A percentile compares a stretch with the other conserved stretches of the same genome.
Evolutionary conservation across 1,284 basidiomycete species (phyloP).

Genomic region (Trametes hirsuta): DNA sequence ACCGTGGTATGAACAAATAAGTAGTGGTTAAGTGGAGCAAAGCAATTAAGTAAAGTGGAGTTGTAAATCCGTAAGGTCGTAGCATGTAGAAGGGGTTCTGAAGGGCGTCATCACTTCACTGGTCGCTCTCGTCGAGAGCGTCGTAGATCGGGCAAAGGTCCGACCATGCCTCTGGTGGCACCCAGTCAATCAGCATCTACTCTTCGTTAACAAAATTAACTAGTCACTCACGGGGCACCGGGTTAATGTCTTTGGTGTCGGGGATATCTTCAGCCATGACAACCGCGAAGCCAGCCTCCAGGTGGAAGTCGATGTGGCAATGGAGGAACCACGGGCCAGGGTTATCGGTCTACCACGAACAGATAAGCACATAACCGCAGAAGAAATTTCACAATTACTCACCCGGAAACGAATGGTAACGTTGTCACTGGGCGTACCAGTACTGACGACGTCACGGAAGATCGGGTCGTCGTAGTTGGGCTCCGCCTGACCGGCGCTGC

Average conservation of each 20-base stretch:
- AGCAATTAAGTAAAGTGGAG: background rate
- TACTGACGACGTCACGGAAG: constrained; percentile 32
- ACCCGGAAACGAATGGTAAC: constrained; percentile 35
- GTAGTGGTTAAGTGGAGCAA: background rate
- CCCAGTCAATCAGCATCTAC: background rate
- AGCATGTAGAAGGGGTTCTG: background rate
- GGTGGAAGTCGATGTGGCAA: constrained; percentile 30
- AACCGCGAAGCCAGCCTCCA: constrained; percentile 26
- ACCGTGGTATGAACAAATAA: background rate
- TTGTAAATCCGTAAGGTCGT: background rate
- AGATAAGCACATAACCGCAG: background rate
- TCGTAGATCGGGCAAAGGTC: constrained; percentile 27
- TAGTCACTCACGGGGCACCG: constrained; percentile 18
- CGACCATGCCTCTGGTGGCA: constrained; percentile 21
- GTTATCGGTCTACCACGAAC: constrained; percentile 24
- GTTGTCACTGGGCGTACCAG: constrained; percentile 28
- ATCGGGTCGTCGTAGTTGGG: constrained; percentile 46
- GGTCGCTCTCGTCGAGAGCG: constrained; percentile 15
- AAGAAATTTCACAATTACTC: background rate
- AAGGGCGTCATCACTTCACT: constrained; percentile 4
- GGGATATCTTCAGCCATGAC: constrained; percentile 26
- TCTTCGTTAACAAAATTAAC: background rate
- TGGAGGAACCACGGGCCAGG: constrained; percentile 32
- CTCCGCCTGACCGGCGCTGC: constrained; percentile 27
- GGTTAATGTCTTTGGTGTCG: constrained; percentile 9